A percentile compares a stretch with the other conserved stretches of the same genome.
Conservation (phyloP, 2,329 filamentous ascomycete genomes). For the Fusarium sp. region DNA sequence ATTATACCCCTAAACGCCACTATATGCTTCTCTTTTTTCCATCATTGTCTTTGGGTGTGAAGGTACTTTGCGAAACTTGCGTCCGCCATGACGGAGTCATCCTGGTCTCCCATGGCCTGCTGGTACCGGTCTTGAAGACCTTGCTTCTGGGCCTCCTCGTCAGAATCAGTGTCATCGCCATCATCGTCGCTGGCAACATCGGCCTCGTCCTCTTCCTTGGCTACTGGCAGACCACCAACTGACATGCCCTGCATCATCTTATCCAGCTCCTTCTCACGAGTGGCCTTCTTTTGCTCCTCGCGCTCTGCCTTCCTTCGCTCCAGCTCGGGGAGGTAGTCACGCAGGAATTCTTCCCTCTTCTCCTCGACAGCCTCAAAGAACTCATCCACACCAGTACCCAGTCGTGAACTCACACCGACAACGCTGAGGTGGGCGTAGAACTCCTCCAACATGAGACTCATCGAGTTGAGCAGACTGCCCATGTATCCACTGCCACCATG, state of each 20-base stretch:
- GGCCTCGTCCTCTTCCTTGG: slow-evolving; percentile 59
- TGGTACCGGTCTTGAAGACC: slow-evolving; percentile 81
- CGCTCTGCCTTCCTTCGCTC: slow-evolving; percentile 80
- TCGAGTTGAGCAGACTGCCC: slow-evolving; percentile 94
- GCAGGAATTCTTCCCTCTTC: slow-evolving; percentile 88
- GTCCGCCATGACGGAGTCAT: slow-evolving; percentile 62
- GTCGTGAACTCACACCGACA: slow-evolving; percentile 92
- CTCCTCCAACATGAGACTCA: slow-evolving; percentile 97
- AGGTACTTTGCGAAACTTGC: slow-evolving; percentile 73
- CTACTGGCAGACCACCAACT: slow-evolving; percentile 52
- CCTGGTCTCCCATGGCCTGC: slow-evolving; percentile 73
- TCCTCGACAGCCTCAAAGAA: slow-evolving; percentile 91
- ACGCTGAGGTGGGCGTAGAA: slow-evolving; percentile 96
- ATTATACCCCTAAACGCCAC: slow-evolving; percentile 36
- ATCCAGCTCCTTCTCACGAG: slow-evolving; percentile 83
- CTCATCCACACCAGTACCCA: slow-evolving; percentile 88
- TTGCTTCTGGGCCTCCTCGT: slow-evolving; percentile 70
- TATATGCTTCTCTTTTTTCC: slow-evolving; percentile 22
- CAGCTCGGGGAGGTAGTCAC: slow-evolving; percentile 92
- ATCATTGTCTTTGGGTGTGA: slow-evolving; percentile 56
- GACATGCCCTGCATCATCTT: slow-evolving; percentile 96
- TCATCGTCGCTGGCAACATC: slow-evolving; percentile 69
- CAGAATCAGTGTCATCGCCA: slow-evolving; percentile 64
- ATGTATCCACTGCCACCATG: slow-evolving; percentile 91
- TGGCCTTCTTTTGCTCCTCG: slow-evolving; percentile 76